Evolutionary conservation across 306 rosid species (phyloP), one percentile per base, ranked within the genome.

Genomic region (Canavalia gladiata): DNA sequence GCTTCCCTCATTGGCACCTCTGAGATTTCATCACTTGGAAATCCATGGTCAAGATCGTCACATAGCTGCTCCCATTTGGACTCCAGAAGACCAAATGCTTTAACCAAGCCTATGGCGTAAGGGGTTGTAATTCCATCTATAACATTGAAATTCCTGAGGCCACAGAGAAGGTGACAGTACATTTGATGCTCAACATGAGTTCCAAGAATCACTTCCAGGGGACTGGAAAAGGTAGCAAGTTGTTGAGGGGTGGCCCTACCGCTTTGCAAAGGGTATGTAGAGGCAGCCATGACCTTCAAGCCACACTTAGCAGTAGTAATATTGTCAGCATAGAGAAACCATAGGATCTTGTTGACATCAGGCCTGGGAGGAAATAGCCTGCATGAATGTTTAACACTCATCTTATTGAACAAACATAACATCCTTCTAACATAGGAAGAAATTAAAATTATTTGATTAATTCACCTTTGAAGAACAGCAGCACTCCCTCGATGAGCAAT

Each of bases 111-210:
- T 49, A 81, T 73, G 7, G 92, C 92, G 81, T 90, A 92, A 3
- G 92, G 91, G 68, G 87, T 79, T 37, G 51, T 34, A 9, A 92
- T 86, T 8, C 80, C 88, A 84, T 90, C 94, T 25, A 90, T 75
- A 11, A 68, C 39, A 3, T 87, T 84, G 1, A 68, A 74, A 52
- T 82, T 86, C 82, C 80, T 82, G 28, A 90, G 90, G 64, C 92
- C 89, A 71, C 97, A 90, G 2, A 90, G 87, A 81, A 88, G 88
- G 75, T 90, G 97, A 57, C 91, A 90, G 76, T 92, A 90, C 92
- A 89, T 86, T 83, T 88, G 94, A 52, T 92, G 87, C 58, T 92
- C 88, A 31, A 86, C 86, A 83, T 88, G 75, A 10, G 91, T 82
- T 60, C 89, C 97, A 37, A 87, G 72, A 81, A 88, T 52, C 41